Conservation (phyloP, 192 early-diverging fungal species). For the Rhizophlyctis rosea region DNA sequence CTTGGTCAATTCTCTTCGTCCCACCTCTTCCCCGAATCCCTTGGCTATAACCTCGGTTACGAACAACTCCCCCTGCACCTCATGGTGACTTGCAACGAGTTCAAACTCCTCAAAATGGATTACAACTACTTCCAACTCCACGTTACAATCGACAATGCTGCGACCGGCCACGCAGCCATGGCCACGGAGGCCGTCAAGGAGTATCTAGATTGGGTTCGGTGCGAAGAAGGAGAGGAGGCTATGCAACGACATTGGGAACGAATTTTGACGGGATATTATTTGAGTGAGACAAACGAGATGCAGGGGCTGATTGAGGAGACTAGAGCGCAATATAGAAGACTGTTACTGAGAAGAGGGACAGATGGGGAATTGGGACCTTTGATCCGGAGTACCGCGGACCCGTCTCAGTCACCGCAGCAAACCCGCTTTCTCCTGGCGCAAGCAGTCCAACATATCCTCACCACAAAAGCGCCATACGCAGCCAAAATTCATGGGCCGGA, state of each 20-base stretch:
- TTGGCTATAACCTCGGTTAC: conserved; percentile 24
- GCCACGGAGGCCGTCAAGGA: conserved; percentile 12
- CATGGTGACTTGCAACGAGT: conserved; percentile 13
- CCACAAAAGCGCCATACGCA: conserved; percentile 14
- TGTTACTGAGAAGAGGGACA: too few species aligned
- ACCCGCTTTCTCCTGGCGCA: background rate
- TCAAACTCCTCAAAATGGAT: conserved; percentile 12
- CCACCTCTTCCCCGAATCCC: conserved; percentile 16
- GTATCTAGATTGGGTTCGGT: conserved; percentile 13
- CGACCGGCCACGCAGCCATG: conserved; percentile 22
- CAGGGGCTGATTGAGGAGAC: too few species aligned
- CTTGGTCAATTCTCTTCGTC: conserved; percentile 14
- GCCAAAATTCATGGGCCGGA: conserved; percentile 15
- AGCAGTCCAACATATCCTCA: conserved; percentile 1
- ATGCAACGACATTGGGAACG: conserved; percentile 18
- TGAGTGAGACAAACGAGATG: conserved; percentile 10
- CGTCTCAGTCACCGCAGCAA: conserved; percentile 6
- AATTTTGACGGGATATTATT: conserved; percentile 19
- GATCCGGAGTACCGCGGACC: too few species aligned
- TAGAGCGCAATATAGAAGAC: too few species aligned
- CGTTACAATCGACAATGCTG: conserved; percentile 21
- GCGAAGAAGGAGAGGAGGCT: conserved; percentile 1
- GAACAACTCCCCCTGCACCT: conserved; percentile 21
- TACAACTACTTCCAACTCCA: conserved; percentile 17
- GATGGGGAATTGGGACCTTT: too few species aligned